A percentile compares a stretch with the other conserved stretches of the same genome.
phyloP scores from a whole-genome alignment of 345 rosid genomes.

The Isatis tinctoria region DNA sequence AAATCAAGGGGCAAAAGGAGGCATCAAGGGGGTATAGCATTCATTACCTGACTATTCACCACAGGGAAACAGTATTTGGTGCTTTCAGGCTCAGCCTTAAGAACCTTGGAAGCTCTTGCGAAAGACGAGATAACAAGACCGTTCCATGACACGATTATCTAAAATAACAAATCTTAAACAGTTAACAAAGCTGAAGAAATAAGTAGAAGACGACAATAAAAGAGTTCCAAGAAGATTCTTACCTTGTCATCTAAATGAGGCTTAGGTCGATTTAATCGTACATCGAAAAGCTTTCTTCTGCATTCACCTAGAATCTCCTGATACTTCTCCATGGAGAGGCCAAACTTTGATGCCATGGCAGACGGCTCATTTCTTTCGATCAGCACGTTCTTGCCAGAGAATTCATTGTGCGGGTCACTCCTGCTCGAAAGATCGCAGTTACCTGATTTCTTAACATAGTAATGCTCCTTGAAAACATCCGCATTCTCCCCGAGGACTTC shows the following conservation, averaged over 20 bases:
- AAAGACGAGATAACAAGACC: constrained; percentile 85
- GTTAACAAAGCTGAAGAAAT: constrained; percentile 9
- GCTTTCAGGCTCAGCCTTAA: constrained; percentile 48
- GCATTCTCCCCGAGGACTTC: constrained; percentile 72
- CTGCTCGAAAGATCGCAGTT: constrained; percentile 82
- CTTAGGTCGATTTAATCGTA: constrained; percentile 63
- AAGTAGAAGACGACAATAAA: not conserved
- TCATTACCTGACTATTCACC: constrained; percentile 65
- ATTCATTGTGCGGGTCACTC: constrained; percentile 90
- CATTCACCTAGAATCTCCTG: constrained; percentile 73
- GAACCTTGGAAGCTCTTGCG: constrained; percentile 85
- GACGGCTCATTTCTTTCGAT: constrained; percentile 64
- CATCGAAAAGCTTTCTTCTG: constrained; percentile 65
- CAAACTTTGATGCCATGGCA: constrained; percentile 61
- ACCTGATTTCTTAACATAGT: constrained; percentile 68
- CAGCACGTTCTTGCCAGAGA: constrained; percentile 73
- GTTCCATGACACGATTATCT: constrained; percentile 95
- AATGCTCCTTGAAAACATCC: constrained; percentile 69
- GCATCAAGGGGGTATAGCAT: no score
- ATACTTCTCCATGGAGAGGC: constrained; percentile 54
- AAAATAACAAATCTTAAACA: constrained; percentile 4
- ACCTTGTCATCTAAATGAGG: constrained; percentile 98
- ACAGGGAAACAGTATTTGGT: constrained; percentile 61
- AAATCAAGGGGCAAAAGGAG: not conserved
- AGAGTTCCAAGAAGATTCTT: not conserved